Evolutionary conservation across 2,329 filamentous ascomycete species (phyloP), one percentile per base, ranked within the genome.

Genomic region (Hypoxylon sp.): DNA sequence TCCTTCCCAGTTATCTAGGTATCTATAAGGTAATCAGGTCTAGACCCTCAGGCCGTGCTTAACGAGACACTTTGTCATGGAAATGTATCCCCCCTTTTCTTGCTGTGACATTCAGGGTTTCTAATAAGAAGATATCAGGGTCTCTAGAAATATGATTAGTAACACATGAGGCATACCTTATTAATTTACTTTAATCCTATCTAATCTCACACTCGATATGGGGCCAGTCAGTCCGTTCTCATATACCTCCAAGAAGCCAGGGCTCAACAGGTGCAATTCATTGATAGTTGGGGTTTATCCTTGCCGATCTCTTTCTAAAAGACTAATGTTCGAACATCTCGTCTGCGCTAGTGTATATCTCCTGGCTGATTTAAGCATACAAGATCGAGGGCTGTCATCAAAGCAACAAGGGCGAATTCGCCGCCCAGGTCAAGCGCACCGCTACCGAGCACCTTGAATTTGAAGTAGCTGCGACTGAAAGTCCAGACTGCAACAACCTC

Each of bases 401-500:
- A 51, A 2, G 71, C 65, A 51, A 70, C 65, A 9, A 69, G n/a
- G 19, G 63, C 68, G 55, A 65, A 71, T 5, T 58, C 17, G 19
- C 63, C 49, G 25, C 69, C 71, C 45, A 72, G 43, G 5, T 25
- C 41, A 4, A 68, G 61, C 5, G 59, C 56, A 17, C 62, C 71
- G 59, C 50, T 69, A 4, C 69, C 71, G 5, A 41, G 5, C 19
- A 70, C 63, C n/a, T 53, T 45, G 52, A 72, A 65, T 52, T 58
- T 63, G 34, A 70, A 57, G 11, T 45, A 13, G 38, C 65, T 70
- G 32, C 49, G 56, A 41, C 61, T 62, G 28, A 45, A 17, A 3
- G 63, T 38, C 60, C 66, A 66, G 36, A 72, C 60, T 10, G 67
- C 71, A n/a, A 72, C 64, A n/a, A 72, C 61, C 41, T 73, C 71